Evolutionary conservation across 139 green algal genomes (phyloP).

Genomic region (Picochlorum sp.): DNA sequence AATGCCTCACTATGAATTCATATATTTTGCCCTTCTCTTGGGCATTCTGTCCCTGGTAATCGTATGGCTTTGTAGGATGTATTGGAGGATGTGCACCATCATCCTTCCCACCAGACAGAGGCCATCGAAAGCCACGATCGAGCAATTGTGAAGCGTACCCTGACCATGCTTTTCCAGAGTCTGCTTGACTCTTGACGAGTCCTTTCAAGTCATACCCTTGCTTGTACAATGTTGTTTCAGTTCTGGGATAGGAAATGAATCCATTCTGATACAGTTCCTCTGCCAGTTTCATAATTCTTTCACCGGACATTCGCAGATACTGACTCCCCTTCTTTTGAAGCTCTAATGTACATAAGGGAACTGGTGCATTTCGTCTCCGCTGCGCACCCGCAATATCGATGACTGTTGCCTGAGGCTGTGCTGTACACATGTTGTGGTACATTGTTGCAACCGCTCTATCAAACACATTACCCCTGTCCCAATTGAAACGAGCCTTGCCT

Average conservation of each 20-base stretch:
- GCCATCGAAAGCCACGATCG: conserved; percentile 41
- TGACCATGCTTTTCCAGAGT: conserved; percentile 43
- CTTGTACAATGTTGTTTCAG: conserved; percentile 87
- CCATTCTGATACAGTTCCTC: conserved; percentile 96
- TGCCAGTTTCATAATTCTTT: conserved; percentile 86
- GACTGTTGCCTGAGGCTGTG: conserved; percentile 27
- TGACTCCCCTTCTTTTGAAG: conserved; percentile 85
- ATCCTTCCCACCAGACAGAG: conserved; percentile 65
- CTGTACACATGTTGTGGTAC: conserved; percentile 60
- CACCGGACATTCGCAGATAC: conserved; percentile 61
- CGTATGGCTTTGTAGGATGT: conserved; percentile 67
- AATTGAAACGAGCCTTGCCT: conserved; percentile 55
- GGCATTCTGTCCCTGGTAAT: conserved; percentile 19
- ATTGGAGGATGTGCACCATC: conserved; percentile 89
- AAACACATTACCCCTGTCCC: conserved; percentile 74
- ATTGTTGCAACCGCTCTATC: conserved; percentile 64
- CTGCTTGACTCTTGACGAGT: conserved; percentile 47
- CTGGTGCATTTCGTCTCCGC: conserved; percentile 48
- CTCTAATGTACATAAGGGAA: conserved; percentile 89
- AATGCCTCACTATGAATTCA: conserved; percentile 90
- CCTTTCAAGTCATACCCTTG: conserved; percentile 31
- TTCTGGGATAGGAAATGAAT: conserved; percentile 93
- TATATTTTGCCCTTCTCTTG: conserved; percentile 76
- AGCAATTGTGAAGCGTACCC: conserved; percentile 46
- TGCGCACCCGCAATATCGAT: conserved; percentile 38